phyloP scores from a whole-genome alignment of 305 asterid genomes.

The Andrographis paniculata region DNA sequence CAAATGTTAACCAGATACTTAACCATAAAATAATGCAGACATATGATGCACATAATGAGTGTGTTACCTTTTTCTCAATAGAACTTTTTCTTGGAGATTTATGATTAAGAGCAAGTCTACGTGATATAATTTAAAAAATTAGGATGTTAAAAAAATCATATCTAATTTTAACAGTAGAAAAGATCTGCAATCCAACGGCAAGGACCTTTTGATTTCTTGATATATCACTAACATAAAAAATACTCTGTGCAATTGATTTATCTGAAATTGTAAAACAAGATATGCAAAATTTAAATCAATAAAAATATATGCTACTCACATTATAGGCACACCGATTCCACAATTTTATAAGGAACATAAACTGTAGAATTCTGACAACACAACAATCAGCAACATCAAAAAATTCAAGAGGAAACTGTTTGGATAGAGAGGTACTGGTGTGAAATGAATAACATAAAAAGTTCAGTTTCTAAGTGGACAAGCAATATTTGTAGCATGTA shows the following conservation, averaged over 20 bases:
- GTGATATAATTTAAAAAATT: constrained; percentile 22
- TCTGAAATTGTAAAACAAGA: constrained; percentile 47
- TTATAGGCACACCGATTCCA: too few relatives aligned
- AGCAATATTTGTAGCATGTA: too few relatives aligned
- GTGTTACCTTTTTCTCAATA: constrained; percentile 78
- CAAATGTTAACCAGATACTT: constrained; percentile 1
- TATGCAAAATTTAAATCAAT: constrained; percentile 17
- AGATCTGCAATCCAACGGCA: constrained; percentile 12
- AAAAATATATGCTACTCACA: too few relatives aligned
- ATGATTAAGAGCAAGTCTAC: constrained; percentile 98
- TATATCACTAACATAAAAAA: constrained; percentile 92
- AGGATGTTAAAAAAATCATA: constrained; percentile 3
- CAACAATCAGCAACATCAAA: too few relatives aligned
- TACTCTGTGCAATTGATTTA: constrained; percentile 45
- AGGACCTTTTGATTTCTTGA: constrained; percentile 91
- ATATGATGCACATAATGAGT: constrained; percentile 7
- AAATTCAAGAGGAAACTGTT: too few relatives aligned
- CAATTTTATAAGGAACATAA: too few relatives aligned
- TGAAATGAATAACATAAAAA: background rate
- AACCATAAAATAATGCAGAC: constrained; percentile 11
- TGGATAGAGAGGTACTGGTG: background rate
- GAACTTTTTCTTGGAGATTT: constrained; percentile 99
- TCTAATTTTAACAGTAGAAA: constrained; percentile 1
- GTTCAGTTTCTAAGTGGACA: background rate
- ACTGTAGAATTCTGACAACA: too few relatives aligned